A percentile compares a stretch with the other conserved stretches of the same genome.
Evolutionary conservation across 305 asterid species (phyloP).

Genomic region (Striga hermonthica): DNA sequence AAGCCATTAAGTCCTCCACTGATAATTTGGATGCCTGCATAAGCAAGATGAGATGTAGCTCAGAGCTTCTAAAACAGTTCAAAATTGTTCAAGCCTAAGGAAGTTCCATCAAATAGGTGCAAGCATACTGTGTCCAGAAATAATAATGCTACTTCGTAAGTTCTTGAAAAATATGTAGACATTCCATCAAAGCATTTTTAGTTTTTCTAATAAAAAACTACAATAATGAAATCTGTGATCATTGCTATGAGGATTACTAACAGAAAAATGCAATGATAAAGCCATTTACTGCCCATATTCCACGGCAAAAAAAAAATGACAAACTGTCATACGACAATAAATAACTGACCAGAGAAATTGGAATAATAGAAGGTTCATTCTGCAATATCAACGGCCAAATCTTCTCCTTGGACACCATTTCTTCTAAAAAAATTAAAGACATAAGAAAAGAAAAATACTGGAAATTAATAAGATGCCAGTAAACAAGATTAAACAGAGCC

Average conservation of each 20-base stretch:
- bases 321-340: not conserved
- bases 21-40: slow-evolving; percentile 86
- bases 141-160: slow-evolving; percentile 3
- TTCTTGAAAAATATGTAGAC: slow-evolving; percentile 17
- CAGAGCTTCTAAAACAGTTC: not conserved
- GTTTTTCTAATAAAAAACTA: slow-evolving; percentile 1
- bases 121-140: not conserved
- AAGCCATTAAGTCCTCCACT: slow-evolving; percentile 72
- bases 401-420: slow-evolving; percentile 79
- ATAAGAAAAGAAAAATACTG: slow-evolving; percentile 32
- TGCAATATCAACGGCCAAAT: slow-evolving; percentile 86
- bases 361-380: slow-evolving; percentile 88
- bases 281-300: not conserved
- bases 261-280: not conserved
- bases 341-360: slow-evolving; percentile 72
- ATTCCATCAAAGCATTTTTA: slow-evolving; percentile 10
- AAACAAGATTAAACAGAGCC: slow-evolving; percentile 17
- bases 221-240: slow-evolving; percentile 17
- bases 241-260: not conserved
- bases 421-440: slow-evolving; percentile 56
- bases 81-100: not conserved
- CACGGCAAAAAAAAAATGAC: no score
- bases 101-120: slow-evolving; percentile 17
- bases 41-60: slow-evolving; percentile 27
- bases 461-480: slow-evolving; percentile 8